A percentile compares a stretch with the other conserved stretches of the same genome.
Conservation (phyloP, 1,284 basidiomycete species). For the Malassezia globosa region DNA sequence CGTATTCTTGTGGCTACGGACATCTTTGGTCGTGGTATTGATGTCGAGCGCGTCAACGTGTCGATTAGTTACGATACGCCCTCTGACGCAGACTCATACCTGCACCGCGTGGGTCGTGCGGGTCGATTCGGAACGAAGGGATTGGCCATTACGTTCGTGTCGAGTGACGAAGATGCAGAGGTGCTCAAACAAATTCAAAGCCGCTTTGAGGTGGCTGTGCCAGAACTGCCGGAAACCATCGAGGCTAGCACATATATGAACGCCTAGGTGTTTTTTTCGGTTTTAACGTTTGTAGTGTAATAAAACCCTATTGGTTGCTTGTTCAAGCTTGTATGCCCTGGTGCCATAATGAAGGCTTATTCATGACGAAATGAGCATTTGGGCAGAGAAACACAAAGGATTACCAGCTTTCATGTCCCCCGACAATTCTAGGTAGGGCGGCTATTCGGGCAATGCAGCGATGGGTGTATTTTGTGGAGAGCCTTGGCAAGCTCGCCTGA, state of each 20-base stretch:
- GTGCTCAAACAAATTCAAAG: constrained; percentile 84
- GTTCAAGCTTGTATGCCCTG: no score
- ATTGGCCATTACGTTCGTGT: constrained; percentile 94
- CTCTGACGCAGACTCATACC: constrained; percentile 89
- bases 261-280: constrained; percentile 21
- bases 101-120: constrained; percentile 97
- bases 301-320: no score
- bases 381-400: background rate
- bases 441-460: no score
- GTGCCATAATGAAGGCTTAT: no score
- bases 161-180: constrained; percentile 78
- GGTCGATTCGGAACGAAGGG: constrained; percentile 99
- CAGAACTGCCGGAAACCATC: constrained; percentile 81
- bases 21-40: constrained; percentile 47
- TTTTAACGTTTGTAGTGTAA: constrained; percentile 10
- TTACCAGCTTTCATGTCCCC: no score
- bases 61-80: constrained; percentile 62
- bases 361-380: no score
- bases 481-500: background rate
- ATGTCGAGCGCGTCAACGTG: constrained; percentile 46
- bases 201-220: constrained; percentile 82
- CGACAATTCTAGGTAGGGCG: no score
- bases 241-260: constrained; percentile 56
- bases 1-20: constrained; percentile 55
- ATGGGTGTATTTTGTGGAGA: background rate